Evolutionary conservation across 495 filamentous ascomycete genomes (phyloP), one percentile per base, ranked within the genome.

Genomic region (Parmelia sp.): DNA sequence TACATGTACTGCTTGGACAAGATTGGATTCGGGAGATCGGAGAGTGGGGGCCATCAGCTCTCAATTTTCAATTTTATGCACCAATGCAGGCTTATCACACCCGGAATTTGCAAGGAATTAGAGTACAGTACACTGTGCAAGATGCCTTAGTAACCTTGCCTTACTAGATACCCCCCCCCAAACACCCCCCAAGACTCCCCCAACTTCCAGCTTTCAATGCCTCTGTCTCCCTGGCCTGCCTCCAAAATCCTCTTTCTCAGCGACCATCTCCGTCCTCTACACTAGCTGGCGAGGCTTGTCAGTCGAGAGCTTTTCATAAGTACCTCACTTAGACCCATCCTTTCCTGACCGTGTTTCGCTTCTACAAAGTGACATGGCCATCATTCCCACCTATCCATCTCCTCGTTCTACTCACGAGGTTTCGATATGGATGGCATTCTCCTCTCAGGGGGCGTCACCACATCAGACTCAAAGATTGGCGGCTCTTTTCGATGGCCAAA

Each of bases 1-100:
- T 36, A 36, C n/a, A n/a, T 4, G 35, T 36, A 36, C 35, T 36
- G 35, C 10, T n/a, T n/a, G n/a, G n/a, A n/a, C n/a, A n/a, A n/a
- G n/a, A n/a, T n/a, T n/a, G n/a, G n/a, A n/a, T n/a, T n/a, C n/a
- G n/a, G n/a, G n/a, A n/a, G n/a, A n/a, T n/a, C n/a, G n/a, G n/a
- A n/a, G n/a, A n/a, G n/a, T n/a, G n/a, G n/a, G n/a, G n/a, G n/a
- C n/a, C n/a, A n/a, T n/a, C n/a, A n/a, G n/a, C n/a, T n/a, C n/a
- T n/a, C n/a, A n/a, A n/a, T n/a, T n/a, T n/a, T n/a, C n/a, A n/a
- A n/a, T n/a, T n/a, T n/a, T n/a, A n/a, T n/a, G n/a, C n/a, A n/a
- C n/a, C n/a, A n/a, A 53, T 53, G 49, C 49, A 53, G 49, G 25
- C 25, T 27, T 31, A 53, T 53, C 49, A 53, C 49, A 53, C 12